Conservation (phyloP, 371 early-diverging fungal genomes). For the Mortierella sp. region DNA sequence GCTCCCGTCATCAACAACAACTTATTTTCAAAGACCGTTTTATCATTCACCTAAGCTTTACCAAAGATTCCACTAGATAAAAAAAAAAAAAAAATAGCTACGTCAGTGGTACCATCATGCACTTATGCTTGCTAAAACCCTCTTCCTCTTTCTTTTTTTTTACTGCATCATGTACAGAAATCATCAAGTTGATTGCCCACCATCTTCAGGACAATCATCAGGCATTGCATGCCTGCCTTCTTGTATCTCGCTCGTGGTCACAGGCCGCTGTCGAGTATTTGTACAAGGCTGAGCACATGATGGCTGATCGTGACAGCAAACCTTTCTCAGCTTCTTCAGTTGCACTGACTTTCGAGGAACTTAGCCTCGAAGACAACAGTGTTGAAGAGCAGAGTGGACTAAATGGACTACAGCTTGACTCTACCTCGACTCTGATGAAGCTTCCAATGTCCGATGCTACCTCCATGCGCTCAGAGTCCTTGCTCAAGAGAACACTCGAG, state of each 20-base stretch:
- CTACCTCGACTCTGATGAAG: not conserved
- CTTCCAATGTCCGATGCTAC: not conserved
- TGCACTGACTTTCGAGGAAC: constrained; percentile 7
- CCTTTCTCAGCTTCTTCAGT: constrained; percentile 5
- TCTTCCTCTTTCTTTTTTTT: not conserved
- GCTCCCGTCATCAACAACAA: not conserved
- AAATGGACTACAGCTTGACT: not conserved
- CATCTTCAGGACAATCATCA: constrained; percentile 36
- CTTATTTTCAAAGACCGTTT: not conserved
- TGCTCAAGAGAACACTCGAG: constrained; percentile 34
- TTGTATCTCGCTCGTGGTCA: constrained; percentile 53
- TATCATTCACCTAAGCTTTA: not conserved
- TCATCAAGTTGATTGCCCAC: constrained; percentile 24
- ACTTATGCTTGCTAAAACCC: not conserved
- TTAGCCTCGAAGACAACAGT: constrained; percentile 9
- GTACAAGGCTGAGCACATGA: constrained; percentile 56
- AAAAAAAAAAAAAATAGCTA: not conserved
- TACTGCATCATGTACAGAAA: constrained; percentile 16
- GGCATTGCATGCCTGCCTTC: constrained; percentile 47
- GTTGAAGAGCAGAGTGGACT: constrained; percentile 5
- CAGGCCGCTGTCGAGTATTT: constrained; percentile 51
- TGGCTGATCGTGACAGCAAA: constrained; percentile 20
- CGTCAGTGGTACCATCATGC: not conserved
- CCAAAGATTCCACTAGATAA: too few relatives aligned
- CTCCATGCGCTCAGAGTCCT: not conserved